Evolutionary conservation across 805 yeast genomes (phyloP), one percentile per base, ranked within the genome.

Genomic region (Wickerhamiella australiensis): DNA sequence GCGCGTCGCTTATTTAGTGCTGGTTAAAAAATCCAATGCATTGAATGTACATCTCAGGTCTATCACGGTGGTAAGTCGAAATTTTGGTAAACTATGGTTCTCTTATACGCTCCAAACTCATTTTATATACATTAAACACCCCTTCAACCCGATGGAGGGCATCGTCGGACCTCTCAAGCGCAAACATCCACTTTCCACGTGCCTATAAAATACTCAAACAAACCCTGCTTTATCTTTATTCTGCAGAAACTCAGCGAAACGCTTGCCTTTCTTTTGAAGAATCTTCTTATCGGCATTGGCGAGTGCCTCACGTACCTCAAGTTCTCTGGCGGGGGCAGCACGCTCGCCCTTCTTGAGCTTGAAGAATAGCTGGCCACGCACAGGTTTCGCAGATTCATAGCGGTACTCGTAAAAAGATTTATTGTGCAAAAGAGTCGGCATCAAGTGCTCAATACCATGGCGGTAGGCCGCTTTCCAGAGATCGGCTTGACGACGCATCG

Each of bases 321-420:
- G 70, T 64, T 76, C 68, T 64, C 85, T 80, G 20, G 67, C 77
- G 4, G 60, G 62, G 21, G 62, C 61, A 27, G 73, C 74, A 63
- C 86, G 74, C 65, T 87, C 94, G 74, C 86, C 77, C 67, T 80
- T 81, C 57, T 79, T 82, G 41, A 86, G 84, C 76, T 85, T 85
- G 59, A 86, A 94, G 61, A 68, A 69, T 60, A 77, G 63, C 22
- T 84, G 84, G 65, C 95, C 95, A 59, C 75, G 77, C 77, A 85
- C 74, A 65, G 80, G 75, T 60, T 74, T 74, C 69, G 82, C 81
- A 53, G 74, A 71, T 41, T 74, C 72, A 65, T 80, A 83, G 65
- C 84, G 85, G 54, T 85, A 92, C 60, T 78, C 78, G 67, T 75
- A 85, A 77, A 87, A 83, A 64, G 72, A 75, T 72, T 82, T 82